Base-by-base conservation (phyloP, 768 basidiomycete genomes). In the Psilocybe cyanescens region DNA sequence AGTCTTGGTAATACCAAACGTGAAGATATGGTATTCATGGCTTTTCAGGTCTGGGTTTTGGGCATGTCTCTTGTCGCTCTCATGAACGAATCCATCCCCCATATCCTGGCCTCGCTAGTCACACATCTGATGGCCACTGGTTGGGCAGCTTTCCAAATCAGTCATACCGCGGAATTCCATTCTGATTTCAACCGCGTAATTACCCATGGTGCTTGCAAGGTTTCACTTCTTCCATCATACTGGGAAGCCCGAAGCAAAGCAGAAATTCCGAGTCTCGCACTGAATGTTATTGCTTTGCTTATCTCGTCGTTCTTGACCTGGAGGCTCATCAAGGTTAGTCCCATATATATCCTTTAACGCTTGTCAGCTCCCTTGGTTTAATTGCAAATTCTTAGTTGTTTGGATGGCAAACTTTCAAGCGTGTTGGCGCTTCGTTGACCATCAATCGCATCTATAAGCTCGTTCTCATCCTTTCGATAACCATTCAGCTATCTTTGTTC, bases 381-480 rank as follows among this genome's bases (percentile, higher is more conserved):
- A 35, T 37, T 28, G n/a, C 44, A 41, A 24, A 44, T 16, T 24
- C 3, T 4, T 57, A 91, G 89, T 68, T 81, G 14, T 94, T 91
- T 71, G 90, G 92, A 47, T 94, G 91, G 91, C 90, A 91, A 73
- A 94, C 91, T 0, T 94, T 93, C 82, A 92, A 92, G 73, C 89
- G 91, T 59, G 86, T 93, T 55, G 91, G 92, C 39, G 91, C 92
- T 9, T 90, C 87, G 5, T 75, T 85, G 65, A 80, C 79, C 9
- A 91, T 94, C 74, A 90, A 89, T 72, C 83, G 86, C 37, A 73
- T 90, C 61, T 94, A 94, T 79, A 90, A 86, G 72, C 75, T 87
- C 50, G 87, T 92, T 58, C 80, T 92, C 44, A 76, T 81, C 14
- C 75, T 92, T 58, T 91, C 89, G 5, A 90, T 90, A 66, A 79